phyloP scores from a whole-genome alignment of 768 basidiomycete species.

The Butyriboletus loyo region DNA sequence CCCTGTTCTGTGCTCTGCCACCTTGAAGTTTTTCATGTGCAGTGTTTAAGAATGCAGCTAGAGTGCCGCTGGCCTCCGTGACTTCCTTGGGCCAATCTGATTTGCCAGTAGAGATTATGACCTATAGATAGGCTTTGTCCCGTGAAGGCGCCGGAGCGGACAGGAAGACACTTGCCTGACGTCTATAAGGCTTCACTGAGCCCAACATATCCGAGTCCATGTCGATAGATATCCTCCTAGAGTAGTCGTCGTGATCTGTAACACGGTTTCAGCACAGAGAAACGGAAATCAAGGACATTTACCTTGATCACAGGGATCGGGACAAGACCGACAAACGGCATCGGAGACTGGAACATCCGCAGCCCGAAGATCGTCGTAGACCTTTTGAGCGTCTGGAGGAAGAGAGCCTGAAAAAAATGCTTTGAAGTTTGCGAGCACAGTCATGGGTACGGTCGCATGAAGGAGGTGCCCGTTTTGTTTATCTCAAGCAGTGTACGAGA shows the following conservation, averaged over 20 bases:
- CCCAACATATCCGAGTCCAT: constrained; percentile 82
- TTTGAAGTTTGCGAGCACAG: constrained; percentile 25
- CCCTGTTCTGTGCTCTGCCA: neutral
- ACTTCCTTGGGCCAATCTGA: constrained; percentile 86
- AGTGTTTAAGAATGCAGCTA: constrained; percentile 56
- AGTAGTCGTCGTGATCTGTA: constrained; percentile 72
- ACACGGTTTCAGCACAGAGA: constrained; percentile 19
- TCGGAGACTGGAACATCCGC: constrained; percentile 62
- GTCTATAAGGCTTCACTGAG: constrained; percentile 76
- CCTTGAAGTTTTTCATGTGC: constrained; percentile 17
- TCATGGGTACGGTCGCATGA: constrained; percentile 14
- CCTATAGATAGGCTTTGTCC: constrained; percentile 37
- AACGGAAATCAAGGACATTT: constrained; percentile 21
- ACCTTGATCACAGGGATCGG: constrained; percentile 77
- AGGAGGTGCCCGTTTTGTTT: neutral
- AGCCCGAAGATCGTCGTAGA: constrained; percentile 51
- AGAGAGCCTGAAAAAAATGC: constrained; percentile 14
- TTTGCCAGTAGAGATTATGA: constrained; percentile 88
- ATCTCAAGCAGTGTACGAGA: neutral
- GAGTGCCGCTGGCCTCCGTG: constrained; percentile 62
- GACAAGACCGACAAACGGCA: constrained; percentile 70
- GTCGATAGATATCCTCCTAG: constrained; percentile 72
- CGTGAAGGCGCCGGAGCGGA: neutral
- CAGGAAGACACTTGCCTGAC: constrained; percentile 54
- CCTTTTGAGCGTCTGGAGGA: constrained; percentile 35